A percentile compares a stretch with the other conserved stretches of the same genome.
Evolutionary conservation across 73 alveolate species (phyloP).

Genomic region (Tetrahymena elliotti): DNA sequence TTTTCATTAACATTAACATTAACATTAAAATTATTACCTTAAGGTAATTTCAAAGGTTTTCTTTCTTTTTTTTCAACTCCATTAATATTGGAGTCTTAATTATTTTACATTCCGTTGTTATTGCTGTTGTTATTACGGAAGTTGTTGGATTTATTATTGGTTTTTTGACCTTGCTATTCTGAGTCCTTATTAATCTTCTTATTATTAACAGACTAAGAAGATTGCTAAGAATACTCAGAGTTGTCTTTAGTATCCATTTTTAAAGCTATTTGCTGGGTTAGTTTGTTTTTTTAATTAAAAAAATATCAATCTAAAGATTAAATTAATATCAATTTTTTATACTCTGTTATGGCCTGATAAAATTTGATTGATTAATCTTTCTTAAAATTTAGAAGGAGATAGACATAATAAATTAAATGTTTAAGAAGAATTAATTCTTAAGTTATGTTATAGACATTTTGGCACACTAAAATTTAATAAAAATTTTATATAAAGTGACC

Average conservation of each 20-base stretch:
- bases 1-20: background rate
- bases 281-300: background rate
- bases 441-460: background rate
- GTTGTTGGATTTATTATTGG: background rate
- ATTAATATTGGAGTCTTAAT: background rate
- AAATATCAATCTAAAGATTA: background rate
- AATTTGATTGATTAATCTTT: background rate
- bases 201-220: background rate
- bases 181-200: background rate
- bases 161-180: background rate
- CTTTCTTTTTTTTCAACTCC: background rate
- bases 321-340: background rate
- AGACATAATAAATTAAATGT: background rate
- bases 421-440: background rate
- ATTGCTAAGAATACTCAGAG: background rate
- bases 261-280: background rate
- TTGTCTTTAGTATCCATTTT: background rate
- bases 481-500: background rate
- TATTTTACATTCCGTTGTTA: background rate
- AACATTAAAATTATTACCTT: background rate
- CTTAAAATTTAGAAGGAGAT: background rate
- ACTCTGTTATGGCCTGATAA: background rate
- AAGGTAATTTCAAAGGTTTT: background rate
- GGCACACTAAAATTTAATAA: background rate
- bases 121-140: background rate